These are phyloP conservation scores for Paxillus involutus DNA, from an alignment of 768 basidiomycete genomes.

Conservation along the genomic window DNA sequence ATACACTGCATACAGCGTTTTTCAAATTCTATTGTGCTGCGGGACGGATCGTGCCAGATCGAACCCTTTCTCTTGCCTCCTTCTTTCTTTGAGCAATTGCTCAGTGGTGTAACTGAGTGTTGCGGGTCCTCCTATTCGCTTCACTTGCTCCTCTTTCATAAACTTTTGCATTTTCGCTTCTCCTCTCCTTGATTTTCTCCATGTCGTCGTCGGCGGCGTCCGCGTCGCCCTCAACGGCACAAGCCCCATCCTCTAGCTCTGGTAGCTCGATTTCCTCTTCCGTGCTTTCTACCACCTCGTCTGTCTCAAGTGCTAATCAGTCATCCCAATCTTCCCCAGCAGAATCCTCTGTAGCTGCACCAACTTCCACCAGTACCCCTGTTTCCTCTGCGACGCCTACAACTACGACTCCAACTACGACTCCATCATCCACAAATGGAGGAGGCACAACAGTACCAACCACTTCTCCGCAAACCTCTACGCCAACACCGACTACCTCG, in stretches of 20 bases:
- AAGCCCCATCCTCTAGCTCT: conserved; percentile 1
- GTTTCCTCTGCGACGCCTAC: conserved; percentile 3
- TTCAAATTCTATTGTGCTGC: too few relatives aligned
- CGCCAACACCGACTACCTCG: neutral
- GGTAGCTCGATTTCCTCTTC: conserved; percentile 21
- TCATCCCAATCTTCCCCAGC: conserved; percentile 6
- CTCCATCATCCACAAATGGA: conserved; percentile 1
- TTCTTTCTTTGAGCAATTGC: too few relatives aligned
- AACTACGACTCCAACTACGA: neutral
- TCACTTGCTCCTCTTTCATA: too few relatives aligned
- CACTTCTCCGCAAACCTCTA: neutral
- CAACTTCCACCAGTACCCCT: neutral
- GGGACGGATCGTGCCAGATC: too few relatives aligned
- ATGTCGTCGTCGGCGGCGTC: conserved; percentile 17
- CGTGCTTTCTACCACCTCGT: neutral
- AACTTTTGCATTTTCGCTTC: neutral
- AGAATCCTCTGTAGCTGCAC: conserved; percentile 1
- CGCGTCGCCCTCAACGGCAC: neutral
- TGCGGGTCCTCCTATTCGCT: too few relatives aligned
- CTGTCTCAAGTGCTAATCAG: conserved; percentile 11
- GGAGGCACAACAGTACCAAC: conserved; percentile 1
- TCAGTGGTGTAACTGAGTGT: too few relatives aligned
- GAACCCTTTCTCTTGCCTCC: too few relatives aligned
- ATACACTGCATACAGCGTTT: too few relatives aligned
- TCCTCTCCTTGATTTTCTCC: conserved; percentile 1